Evolutionary conservation across 2,329 filamentous ascomycete genomes (phyloP).

Genomic region (Trichoderma pleuroti): DNA sequence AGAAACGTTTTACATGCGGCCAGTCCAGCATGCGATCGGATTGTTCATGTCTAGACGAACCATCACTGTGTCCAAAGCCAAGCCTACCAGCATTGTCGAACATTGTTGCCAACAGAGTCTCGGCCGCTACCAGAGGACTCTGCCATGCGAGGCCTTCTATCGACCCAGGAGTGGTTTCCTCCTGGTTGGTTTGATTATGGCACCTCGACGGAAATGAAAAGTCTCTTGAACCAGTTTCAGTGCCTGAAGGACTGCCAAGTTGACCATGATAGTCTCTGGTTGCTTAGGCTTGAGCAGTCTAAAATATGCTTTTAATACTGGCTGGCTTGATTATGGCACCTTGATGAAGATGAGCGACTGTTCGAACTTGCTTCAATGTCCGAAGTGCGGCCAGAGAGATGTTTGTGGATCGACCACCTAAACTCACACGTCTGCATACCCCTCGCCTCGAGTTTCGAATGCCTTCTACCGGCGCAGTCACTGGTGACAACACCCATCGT

Average conservation of each 20-base stretch:
- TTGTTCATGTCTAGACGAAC: slow-evolving; percentile 36
- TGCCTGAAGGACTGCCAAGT: neutral
- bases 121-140: slow-evolving; percentile 67
- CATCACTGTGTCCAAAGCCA: slow-evolving; percentile 37
- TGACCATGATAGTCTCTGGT: neutral
- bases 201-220: neutral
- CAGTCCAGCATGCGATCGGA: slow-evolving; percentile 27
- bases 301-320: neutral
- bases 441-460: neutral
- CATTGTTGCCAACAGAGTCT: slow-evolving; percentile 33
- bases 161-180: neutral
- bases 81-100: slow-evolving; percentile 47
- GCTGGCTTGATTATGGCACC: neutral
- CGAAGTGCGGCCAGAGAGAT: neutral
- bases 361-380: neutral
- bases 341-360: neutral
- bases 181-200: neutral
- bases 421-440: neutral
- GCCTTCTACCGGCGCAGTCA: neutral
- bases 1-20: slow-evolving; percentile 23
- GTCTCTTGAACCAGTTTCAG: neutral
- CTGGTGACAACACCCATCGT: neutral
- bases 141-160: slow-evolving; percentile 47
- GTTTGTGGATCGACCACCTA: neutral
- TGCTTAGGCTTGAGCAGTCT: neutral